These are phyloP conservation scores for Isatis tinctoria DNA, from an alignment of 345 rosid species.

Conservation along the genomic window DNA sequence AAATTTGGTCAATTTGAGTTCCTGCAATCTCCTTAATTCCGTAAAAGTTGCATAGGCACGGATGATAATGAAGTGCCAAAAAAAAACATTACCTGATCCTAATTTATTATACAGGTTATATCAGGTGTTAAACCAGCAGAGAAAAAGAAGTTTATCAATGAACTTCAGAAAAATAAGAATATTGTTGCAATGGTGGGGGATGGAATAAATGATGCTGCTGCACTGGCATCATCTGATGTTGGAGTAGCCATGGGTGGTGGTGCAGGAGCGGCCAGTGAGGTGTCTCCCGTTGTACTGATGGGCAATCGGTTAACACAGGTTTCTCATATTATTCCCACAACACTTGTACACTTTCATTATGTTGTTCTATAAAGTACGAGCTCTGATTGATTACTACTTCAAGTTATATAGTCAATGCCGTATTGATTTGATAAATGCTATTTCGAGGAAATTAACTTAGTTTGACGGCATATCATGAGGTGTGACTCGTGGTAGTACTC, in stretches of 20 bases:
- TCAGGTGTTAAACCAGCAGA: constrained; percentile 83
- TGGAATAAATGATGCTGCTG: constrained; percentile 97
- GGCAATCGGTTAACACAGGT: constrained; percentile 92
- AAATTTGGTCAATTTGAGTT: neutral
- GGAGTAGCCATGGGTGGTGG: constrained; percentile 96
- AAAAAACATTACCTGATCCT: neutral
- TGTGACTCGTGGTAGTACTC: neutral
- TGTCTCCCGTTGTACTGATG: constrained; percentile 86
- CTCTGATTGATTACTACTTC: neutral
- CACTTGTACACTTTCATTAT: neutral
- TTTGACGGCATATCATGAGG: neutral
- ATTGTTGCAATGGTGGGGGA: constrained; percentile 95
- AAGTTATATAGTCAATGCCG: neutral
- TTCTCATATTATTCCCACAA: constrained; percentile 8
- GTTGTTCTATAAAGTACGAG: neutral
- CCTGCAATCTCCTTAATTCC: neutral
- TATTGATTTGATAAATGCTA: neutral
- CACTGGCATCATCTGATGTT: constrained; percentile 83
- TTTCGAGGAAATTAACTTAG: neutral
- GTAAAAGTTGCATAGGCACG: neutral
- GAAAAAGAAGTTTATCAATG: constrained; percentile 65
- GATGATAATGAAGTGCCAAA: neutral
- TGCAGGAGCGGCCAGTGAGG: constrained; percentile 97
- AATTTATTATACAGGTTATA: constrained; percentile 48
- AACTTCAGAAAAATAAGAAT: constrained; percentile 69